These are phyloP conservation scores for Phytophthora pini DNA, from an alignment of 352 stramenopile species.

Conservation along the genomic window DNA sequence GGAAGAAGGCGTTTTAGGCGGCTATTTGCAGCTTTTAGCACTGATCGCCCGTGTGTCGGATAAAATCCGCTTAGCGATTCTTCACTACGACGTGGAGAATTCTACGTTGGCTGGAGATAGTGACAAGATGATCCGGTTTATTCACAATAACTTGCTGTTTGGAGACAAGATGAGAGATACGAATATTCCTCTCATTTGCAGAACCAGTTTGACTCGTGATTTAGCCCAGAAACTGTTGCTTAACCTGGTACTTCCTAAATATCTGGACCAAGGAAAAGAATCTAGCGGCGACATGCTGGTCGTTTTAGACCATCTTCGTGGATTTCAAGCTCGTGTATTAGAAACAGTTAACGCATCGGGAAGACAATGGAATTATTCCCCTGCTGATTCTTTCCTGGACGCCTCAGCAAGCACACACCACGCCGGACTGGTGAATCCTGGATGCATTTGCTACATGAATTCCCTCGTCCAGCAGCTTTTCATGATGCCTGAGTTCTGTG, in stretches of 20 bases:
- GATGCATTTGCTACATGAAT: constrained; percentile 99
- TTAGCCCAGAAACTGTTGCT: constrained; percentile 27
- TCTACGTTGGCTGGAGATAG: neutral
- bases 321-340: constrained; percentile 38
- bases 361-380: constrained; percentile 67
- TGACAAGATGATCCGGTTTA: constrained; percentile 21
- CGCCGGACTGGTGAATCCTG: constrained; percentile 96
- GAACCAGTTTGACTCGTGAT: constrained; percentile 13
- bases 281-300: constrained; percentile 8
- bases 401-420: constrained; percentile 29
- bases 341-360: constrained; percentile 38
- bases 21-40: constrained; percentile 25
- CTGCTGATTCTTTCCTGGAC: constrained; percentile 53
- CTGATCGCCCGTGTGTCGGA: constrained; percentile 25
- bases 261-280: neutral
- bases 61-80: constrained; percentile 17
- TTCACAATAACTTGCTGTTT: constrained; percentile 30
- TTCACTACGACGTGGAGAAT: neutral
- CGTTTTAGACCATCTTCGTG: constrained; percentile 26
- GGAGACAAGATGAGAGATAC: constrained; percentile 2
- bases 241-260: constrained; percentile 23
- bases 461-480: constrained; percentile 97
- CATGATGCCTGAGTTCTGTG: constrained; percentile 69
- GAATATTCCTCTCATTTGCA: constrained; percentile 22
- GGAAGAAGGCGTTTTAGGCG: constrained; percentile 21